phyloP scores from a whole-genome alignment of 306 rosid genomes.

The Betula pendula region DNA sequence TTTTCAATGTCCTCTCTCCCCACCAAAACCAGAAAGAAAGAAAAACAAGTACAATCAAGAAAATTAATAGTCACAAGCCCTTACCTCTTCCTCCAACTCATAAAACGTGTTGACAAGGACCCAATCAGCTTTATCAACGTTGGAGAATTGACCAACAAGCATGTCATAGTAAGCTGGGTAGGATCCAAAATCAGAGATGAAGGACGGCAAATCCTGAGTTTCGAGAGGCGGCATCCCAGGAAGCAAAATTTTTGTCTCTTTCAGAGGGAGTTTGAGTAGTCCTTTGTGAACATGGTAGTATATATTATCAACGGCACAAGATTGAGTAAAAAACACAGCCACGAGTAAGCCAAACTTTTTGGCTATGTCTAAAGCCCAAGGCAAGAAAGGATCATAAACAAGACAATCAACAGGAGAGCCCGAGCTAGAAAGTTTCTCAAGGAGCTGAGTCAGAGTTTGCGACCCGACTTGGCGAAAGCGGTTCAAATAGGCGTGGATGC shows the following conservation, averaged over 20 bases:
- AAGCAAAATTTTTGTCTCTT: constrained; percentile 28
- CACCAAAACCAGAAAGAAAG: too few relatives aligned
- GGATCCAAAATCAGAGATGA: constrained; percentile 25
- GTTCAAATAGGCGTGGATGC: constrained; percentile 39
- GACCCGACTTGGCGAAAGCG: constrained; percentile 43
- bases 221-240: constrained; percentile 51
- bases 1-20: too few relatives aligned
- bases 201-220: constrained; percentile 52
- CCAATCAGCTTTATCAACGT: constrained; percentile 47
- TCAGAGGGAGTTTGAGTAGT: constrained; percentile 32
- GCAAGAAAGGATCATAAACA: constrained; percentile 49
- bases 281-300: constrained; percentile 44
- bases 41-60: too few relatives aligned
- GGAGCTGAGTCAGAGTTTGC: constrained; percentile 40
- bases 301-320: constrained; percentile 42
- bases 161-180: constrained; percentile 49
- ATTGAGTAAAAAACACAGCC: constrained; percentile 57
- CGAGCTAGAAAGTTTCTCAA: constrained; percentile 32
- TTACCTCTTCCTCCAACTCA: constrained; percentile 57
- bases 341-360: constrained; percentile 42
- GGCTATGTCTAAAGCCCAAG: constrained; percentile 58
- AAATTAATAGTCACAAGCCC: too few relatives aligned
- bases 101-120: constrained; percentile 57
- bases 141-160: constrained; percentile 52
- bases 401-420: constrained; percentile 36